These are phyloP conservation scores for Ascodesmis nigricans DNA, from an alignment of 495 filamentous ascomycete genomes.

Conservation along the genomic window DNA sequence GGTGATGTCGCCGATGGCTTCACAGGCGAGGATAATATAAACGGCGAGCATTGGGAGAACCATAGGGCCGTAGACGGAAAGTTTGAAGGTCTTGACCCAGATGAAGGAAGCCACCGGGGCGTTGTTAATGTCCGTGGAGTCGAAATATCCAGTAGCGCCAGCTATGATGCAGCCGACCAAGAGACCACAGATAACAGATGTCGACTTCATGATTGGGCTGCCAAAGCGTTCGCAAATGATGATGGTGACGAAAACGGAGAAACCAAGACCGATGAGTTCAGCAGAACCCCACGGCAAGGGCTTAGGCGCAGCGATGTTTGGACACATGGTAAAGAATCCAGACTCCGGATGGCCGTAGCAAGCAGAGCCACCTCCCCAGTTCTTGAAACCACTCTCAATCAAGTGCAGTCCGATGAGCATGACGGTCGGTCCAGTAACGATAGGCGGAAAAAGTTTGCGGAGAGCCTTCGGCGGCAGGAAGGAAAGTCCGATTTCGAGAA, in stretches of 20 bases:
- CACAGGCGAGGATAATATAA: slow-evolving; percentile 73
- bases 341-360: slow-evolving; percentile 35
- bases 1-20: slow-evolving; percentile 57
- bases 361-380: slow-evolving; percentile 59
- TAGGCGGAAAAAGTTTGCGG: slow-evolving; percentile 62
- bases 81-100: slow-evolving; percentile 74
- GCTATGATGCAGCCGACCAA: slow-evolving; percentile 76
- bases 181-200: slow-evolving; percentile 58
- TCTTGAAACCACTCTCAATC: slow-evolving; percentile 52
- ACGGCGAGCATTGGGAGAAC: slow-evolving; percentile 69
- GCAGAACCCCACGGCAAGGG: slow-evolving; percentile 71
- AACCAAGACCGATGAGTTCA: slow-evolving; percentile 69
- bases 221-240: slow-evolving; percentile 72
- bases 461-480: slow-evolving; percentile 50
- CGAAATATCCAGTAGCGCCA: slow-evolving; percentile 66
- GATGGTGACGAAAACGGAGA: slow-evolving; percentile 76
- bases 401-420: slow-evolving; percentile 55
- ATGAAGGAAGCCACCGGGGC: slow-evolving; percentile 64
- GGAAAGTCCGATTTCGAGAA: slow-evolving; percentile 52
- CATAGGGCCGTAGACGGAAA: slow-evolving; percentile 60
- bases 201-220: slow-evolving; percentile 44
- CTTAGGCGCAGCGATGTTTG: slow-evolving; percentile 48
- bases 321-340: slow-evolving; percentile 43
- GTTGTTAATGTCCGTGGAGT: slow-evolving; percentile 39
- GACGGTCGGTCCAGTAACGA: slow-evolving; percentile 73